These are phyloP conservation scores for Plasmodium cynomolgi DNA, from an alignment of 169 alveolate species.

Conservation along the genomic window DNA sequence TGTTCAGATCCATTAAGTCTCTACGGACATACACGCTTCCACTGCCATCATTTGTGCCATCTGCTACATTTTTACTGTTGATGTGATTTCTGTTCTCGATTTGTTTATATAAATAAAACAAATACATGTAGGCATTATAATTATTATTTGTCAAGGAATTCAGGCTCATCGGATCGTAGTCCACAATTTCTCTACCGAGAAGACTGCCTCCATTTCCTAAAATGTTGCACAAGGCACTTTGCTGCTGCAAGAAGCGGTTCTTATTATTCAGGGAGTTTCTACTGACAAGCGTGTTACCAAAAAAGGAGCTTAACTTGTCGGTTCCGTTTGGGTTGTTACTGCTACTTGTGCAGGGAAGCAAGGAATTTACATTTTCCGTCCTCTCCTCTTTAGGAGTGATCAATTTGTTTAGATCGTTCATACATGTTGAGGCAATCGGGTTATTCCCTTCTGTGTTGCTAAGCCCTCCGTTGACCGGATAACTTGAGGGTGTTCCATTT, in stretches of 20 bases:
- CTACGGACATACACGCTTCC: not conserved
- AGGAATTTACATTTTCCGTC: not conserved
- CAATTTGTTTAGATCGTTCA: not conserved
- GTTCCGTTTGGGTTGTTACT: not conserved
- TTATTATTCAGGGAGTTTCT: not conserved
- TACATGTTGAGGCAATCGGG: not conserved
- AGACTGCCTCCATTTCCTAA: slow-evolving; percentile 1
- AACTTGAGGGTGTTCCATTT: not conserved
- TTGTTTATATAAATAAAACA: slow-evolving; percentile 20
- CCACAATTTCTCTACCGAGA: not conserved
- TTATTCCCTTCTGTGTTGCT: not conserved
- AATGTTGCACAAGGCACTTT: not conserved
- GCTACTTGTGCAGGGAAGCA: not conserved
- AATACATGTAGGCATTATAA: slow-evolving; percentile 2
- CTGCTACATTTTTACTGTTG: not conserved
- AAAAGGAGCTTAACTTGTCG: not conserved
- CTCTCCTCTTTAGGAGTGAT: not conserved
- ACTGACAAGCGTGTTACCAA: not conserved
- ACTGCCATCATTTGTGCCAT: not conserved
- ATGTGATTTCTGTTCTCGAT: not conserved
- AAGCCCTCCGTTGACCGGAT: not conserved
- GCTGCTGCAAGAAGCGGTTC: not conserved
- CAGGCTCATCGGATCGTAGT: not conserved
- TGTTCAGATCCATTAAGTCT: not conserved
- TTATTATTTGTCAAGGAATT: slow-evolving; percentile 24